These are phyloP conservation scores for Medicago lupulina DNA, from an alignment of 306 rosid species.

Conservation along the genomic window DNA sequence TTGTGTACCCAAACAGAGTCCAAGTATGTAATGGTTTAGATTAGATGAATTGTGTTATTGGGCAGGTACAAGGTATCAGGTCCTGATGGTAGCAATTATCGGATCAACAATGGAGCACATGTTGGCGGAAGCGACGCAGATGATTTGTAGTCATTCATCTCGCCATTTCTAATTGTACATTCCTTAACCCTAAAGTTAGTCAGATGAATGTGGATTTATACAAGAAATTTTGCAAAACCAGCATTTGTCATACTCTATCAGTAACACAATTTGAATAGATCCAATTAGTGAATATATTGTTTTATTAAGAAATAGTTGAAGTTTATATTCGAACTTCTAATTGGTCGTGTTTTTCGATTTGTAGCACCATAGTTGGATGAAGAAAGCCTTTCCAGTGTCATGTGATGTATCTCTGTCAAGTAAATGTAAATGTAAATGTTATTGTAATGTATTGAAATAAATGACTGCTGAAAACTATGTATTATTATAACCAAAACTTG, in stretches of 20 bases:
- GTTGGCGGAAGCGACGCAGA: constrained; percentile 88
- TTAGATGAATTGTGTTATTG: constrained; percentile 53
- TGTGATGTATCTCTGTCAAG: constrained; percentile 7
- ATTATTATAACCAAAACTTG: constrained; percentile 25
- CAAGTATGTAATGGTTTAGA: constrained; percentile 1
- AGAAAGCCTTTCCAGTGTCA: constrained; percentile 32
- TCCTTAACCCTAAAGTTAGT: constrained; percentile 49
- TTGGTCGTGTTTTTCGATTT: constrained; percentile 40
- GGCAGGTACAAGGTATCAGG: constrained; percentile 74
- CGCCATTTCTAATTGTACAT: constrained; percentile 58
- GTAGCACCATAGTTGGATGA: constrained; percentile 42
- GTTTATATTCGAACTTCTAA: constrained; percentile 37
- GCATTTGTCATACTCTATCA: constrained; percentile 42
- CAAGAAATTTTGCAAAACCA: constrained; percentile 43
- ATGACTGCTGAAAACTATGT: constrained; percentile 35
- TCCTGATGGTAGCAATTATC: constrained; percentile 82
- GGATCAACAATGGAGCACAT: constrained; percentile 71
- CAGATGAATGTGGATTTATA: constrained; percentile 47
- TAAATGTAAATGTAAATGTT: constrained; percentile 31
- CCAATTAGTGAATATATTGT: constrained; percentile 41
- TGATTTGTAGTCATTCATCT: constrained; percentile 57
- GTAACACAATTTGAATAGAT: constrained; percentile 46
- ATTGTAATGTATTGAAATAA: constrained; percentile 36
- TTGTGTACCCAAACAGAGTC: too few relatives aligned
- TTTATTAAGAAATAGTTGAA: constrained; percentile 4